These are phyloP conservation scores for Rosa rugosa DNA, from an alignment of 306 rosid genomes.

Conservation along the genomic window DNA sequence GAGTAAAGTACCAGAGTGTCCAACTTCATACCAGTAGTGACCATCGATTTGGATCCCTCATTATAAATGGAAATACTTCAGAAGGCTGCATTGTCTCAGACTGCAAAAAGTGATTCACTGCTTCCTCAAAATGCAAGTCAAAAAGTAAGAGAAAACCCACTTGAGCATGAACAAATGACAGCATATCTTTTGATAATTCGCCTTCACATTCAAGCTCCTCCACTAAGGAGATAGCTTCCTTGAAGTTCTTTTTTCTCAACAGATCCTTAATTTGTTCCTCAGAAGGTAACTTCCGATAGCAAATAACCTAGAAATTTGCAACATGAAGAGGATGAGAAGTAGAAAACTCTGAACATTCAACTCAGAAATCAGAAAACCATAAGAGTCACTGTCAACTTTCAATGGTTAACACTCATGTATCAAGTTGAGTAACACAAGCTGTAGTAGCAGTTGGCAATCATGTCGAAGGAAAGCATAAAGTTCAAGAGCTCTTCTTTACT, in stretches of 20 bases:
- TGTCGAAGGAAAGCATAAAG: slow-evolving; percentile 2
- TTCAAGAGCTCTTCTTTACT: not conserved
- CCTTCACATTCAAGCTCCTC: slow-evolving; percentile 93
- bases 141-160: slow-evolving; percentile 96
- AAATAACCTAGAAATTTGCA: slow-evolving; percentile 60
- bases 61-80: slow-evolving; percentile 90
- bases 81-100: slow-evolving; percentile 95
- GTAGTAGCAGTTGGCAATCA: not conserved
- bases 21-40: slow-evolving; percentile 72
- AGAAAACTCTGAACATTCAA: slow-evolving; percentile 16
- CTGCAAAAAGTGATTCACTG: slow-evolving; percentile 87
- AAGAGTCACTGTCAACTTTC: not conserved
- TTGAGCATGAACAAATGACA: slow-evolving; percentile 95
- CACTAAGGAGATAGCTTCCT: slow-evolving; percentile 80
- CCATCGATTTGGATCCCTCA: slow-evolving; percentile 99
- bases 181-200: slow-evolving; percentile 81
- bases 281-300: slow-evolving; percentile 73
- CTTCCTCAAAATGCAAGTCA: slow-evolving; percentile 94
- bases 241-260: slow-evolving; percentile 80
- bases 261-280: slow-evolving; percentile 94
- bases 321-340: slow-evolving; percentile 11
- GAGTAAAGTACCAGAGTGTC: slow-evolving; percentile 16
- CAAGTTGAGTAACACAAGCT: not conserved
- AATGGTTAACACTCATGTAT: not conserved
- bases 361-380: slow-evolving; percentile 5